Percentiles rank a stretch among this genome's conserved stretches.
Evolutionary conservation across 2,329 filamentous ascomycete species (phyloP).

Genomic region (Penicillium sp.): DNA sequence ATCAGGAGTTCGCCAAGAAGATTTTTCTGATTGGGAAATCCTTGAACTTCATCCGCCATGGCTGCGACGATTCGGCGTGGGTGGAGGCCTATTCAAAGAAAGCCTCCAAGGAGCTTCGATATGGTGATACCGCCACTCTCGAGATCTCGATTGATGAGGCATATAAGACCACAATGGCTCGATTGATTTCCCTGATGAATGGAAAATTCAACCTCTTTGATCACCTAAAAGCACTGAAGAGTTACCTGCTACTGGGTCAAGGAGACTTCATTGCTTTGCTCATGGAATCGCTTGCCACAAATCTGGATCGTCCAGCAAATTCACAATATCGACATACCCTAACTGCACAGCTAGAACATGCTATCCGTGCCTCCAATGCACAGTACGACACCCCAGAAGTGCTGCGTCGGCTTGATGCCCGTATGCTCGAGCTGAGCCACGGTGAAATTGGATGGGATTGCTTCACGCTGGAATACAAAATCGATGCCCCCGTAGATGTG

Average conservation of each 20-base stretch:
- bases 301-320: slow-evolving; percentile 89
- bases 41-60: slow-evolving; percentile 93
- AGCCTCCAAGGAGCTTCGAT: slow-evolving; percentile 80
- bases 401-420: slow-evolving; percentile 81
- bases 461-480: slow-evolving; percentile 97
- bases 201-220: slow-evolving; percentile 91
- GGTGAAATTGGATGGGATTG: slow-evolving; percentile 99
- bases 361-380: slow-evolving; percentile 91
- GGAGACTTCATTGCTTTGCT: slow-evolving; percentile 94
- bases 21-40: slow-evolving; percentile 97
- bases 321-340: slow-evolving; percentile 93
- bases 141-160: slow-evolving; percentile 93
- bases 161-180: slow-evolving; percentile 95
- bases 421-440: slow-evolving; percentile 92
- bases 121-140: slow-evolving; percentile 84
- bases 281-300: slow-evolving; percentile 90
- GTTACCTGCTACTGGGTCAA: slow-evolving; percentile 86
- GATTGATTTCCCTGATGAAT: slow-evolving; percentile 85
- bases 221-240: slow-evolving; percentile 82
- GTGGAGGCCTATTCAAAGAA: slow-evolving; percentile 91
- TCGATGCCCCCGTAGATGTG: slow-evolving; percentile 90
- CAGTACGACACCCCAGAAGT: slow-evolving; percentile 92
- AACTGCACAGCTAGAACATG: slow-evolving; percentile 95
- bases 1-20: slow-evolving; percentile 85
- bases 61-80: slow-evolving; percentile 87